Conservation (phyloP, 352 stramenopile species). For the Peronosclerospora sorghi region DNA sequence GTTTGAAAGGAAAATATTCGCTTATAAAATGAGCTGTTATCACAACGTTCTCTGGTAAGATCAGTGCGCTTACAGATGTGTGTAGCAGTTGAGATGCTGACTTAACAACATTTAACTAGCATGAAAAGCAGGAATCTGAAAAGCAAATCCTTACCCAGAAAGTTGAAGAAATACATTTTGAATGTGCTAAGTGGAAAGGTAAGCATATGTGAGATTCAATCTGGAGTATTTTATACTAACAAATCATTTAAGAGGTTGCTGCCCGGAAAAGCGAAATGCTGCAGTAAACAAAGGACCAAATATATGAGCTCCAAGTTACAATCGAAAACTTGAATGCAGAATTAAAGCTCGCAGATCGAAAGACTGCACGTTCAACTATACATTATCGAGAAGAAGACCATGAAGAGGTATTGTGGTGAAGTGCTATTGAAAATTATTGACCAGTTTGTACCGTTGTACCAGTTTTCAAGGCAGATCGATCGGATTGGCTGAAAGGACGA, state of each 20-base stretch:
- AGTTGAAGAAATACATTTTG: constrained; percentile 12
- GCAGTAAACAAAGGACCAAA: constrained; percentile 31
- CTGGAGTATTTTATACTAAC: constrained; percentile 2
- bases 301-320: constrained; percentile 42
- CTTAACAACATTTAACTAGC: too few relatives aligned
- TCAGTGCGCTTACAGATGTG: too few relatives aligned
- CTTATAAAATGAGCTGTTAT: too few relatives aligned
- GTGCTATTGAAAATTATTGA: too few relatives aligned
- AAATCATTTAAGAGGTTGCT: constrained; percentile 19
- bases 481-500: too few relatives aligned
- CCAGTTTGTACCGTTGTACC: too few relatives aligned
- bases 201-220: neutral
- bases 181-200: constrained; percentile 25
- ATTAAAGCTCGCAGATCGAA: constrained; percentile 15
- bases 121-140: constrained; percentile 11
- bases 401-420: constrained; percentile 49
- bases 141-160: too few relatives aligned
- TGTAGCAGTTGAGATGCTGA: too few relatives aligned
- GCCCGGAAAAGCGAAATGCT: constrained; percentile 31
- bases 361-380: neutral
- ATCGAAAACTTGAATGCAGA: constrained; percentile 57
- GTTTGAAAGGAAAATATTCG: too few relatives aligned
- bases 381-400: constrained; percentile 15
- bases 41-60: too few relatives aligned
- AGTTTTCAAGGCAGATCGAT: too few relatives aligned